Conservation (phyloP, 2,329 filamentous ascomycete species). For the Zasmidium angulare region DNA sequence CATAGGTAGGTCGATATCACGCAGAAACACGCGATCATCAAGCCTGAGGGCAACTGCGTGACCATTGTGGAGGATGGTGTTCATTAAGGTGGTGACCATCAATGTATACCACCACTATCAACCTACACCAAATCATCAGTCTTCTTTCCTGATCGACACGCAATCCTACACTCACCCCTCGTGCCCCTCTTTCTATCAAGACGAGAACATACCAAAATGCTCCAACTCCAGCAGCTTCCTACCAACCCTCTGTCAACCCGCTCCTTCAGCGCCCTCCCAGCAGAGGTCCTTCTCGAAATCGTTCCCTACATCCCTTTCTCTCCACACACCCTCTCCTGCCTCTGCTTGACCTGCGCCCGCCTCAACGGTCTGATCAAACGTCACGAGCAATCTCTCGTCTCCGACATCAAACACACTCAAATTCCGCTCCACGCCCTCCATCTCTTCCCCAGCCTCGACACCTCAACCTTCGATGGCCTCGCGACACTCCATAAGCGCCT, state of each 20-base stretch:
- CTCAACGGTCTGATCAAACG: constrained; percentile 29
- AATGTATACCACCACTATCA: background rate
- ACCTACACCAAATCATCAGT: background rate
- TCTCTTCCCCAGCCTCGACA: constrained; percentile 28
- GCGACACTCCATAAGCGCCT: constrained; percentile 22
- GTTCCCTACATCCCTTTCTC: constrained; percentile 32
- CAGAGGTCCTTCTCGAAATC: constrained; percentile 34
- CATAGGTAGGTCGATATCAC: background rate
- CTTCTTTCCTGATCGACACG: background rate
- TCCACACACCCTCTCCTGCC: constrained; percentile 20
- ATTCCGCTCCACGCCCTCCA: constrained; percentile 9
- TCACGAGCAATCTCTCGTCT: constrained; percentile 32
- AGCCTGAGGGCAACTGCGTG: background rate
- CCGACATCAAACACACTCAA: constrained; percentile 23
- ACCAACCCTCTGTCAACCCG: background rate
- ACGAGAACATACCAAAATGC: constrained; percentile 1
- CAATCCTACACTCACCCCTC: background rate
- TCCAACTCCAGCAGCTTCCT: constrained; percentile 1
- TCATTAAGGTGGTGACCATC: constrained; percentile 4
- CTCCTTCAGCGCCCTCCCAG: constrained; percentile 22
- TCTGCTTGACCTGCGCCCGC: constrained; percentile 28
- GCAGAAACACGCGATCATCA: background rate
- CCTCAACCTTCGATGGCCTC: constrained; percentile 22
- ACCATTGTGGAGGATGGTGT: background rate
- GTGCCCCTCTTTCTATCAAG: background rate